Evolutionary conservation across 23 red algal genomes (phyloP).

Genomic region (Gracilaria vermiculophylla): DNA sequence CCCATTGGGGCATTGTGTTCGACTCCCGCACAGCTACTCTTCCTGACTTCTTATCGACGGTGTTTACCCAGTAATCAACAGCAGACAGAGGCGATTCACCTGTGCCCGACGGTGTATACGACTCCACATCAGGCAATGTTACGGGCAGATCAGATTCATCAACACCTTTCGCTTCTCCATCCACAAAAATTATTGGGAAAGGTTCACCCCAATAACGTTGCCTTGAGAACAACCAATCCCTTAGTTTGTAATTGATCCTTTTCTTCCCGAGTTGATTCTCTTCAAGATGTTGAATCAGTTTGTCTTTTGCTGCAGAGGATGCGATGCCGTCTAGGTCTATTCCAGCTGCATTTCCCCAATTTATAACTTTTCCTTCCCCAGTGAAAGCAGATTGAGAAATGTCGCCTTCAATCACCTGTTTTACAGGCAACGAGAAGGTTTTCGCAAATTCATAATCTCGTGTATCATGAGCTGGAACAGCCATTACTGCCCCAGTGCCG

Average conservation of each 20-base stretch:
- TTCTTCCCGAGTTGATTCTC: constrained; percentile 37
- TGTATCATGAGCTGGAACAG: constrained; percentile 88
- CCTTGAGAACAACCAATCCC: constrained; percentile 97
- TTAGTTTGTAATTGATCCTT: constrained; percentile 86
- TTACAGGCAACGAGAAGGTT: constrained; percentile 65
- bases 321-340: constrained; percentile 73
- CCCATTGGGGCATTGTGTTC: constrained; percentile 99
- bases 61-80: constrained; percentile 80
- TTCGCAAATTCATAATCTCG: constrained; percentile 94
- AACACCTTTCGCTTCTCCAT: constrained; percentile 70
- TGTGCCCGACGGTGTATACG: constrained; percentile 74
- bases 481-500: constrained; percentile 98
- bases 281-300: constrained; percentile 72
- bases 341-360: constrained; percentile 63
- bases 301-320: constrained; percentile 53
- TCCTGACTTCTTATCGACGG: constrained; percentile 34
- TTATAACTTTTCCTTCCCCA: constrained; percentile 66
- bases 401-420: constrained; percentile 67
- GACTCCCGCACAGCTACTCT: constrained; percentile 75
- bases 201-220: constrained; percentile 99
- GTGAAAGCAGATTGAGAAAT: constrained; percentile 53
- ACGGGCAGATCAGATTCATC: constrained; percentile 81
- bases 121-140: constrained; percentile 70
- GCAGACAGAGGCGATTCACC: constrained; percentile 90
- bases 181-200: constrained; percentile 97